Base-by-base conservation (phyloP, 768 basidiomycete genomes). In the Boletus coccyginus region DNA sequence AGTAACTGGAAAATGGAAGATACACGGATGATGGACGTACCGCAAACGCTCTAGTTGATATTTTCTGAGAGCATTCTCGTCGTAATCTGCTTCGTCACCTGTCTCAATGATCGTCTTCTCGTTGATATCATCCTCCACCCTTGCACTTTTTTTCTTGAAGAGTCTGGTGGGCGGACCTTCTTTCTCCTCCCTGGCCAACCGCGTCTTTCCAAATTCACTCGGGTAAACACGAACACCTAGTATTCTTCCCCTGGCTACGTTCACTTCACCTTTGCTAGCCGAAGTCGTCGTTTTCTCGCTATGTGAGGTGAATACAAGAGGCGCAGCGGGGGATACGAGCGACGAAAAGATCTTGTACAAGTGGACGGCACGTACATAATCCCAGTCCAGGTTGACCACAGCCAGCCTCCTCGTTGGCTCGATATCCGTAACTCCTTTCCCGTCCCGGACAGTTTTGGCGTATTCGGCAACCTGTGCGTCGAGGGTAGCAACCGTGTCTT, bases 331-430 rank as follows among this genome's bases (percentile, higher is more conserved):
- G 7, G 90, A 87, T 7, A 96, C 79, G 41, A 94, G 81, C 3
- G 95, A 98, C 17, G 91, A 84, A 73, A 92, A 92, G 36, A 98
- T 91, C 73, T 91, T 93, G 82, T 86, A 97, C 13, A 99, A 76
- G 69, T 98, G 94, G 19, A 75, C 75, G 0, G 96, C 93, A 53
- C 89, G 88, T 49, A 98, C 85, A 72, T 98, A 83, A 70, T 98
- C 97, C 97, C 97, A 99, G 73, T 99, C 97, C 50, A 98, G 82
- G 70, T 98, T 98, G 60, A 98, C 96, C 44, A 89, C 82, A 1
- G 96, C 97, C 8, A 99, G 69, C 24, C 96, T 81, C 52, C 75
- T 79, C 3, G 93, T 94, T 11, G 64, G 70, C 46, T 76, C 70
- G 11, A 76, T 71, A 10, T 74, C 78, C 2, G 75, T 62, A 70